A percentile compares a stretch with the other conserved stretches of the same genome.
These are phyloP conservation scores for Planoprotostelium fungivorum DNA, from an alignment of 78 protist genomes.

Conservation along the genomic window DNA sequence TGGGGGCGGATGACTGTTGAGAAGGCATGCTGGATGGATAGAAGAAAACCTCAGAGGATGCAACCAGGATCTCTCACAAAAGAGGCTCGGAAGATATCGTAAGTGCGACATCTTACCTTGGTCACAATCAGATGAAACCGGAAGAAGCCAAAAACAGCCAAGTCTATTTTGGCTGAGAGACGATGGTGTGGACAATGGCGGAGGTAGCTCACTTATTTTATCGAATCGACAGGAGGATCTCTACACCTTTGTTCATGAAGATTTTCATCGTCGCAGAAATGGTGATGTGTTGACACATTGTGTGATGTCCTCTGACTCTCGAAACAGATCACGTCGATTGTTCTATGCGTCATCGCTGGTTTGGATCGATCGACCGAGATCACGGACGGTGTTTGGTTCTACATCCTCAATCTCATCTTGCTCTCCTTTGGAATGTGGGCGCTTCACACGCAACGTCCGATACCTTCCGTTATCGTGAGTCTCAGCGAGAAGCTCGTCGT, in stretches of 20 bases:
- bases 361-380: neutral
- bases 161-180: no score
- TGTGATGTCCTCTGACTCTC: neutral
- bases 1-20: neutral
- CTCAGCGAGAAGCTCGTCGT: neutral
- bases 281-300: neutral
- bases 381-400: neutral
- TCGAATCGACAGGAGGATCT: neutral
- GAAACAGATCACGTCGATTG: neutral
- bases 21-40: neutral
- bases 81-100: neutral
- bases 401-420: neutral
- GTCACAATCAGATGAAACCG: no score
- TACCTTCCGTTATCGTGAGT: neutral
- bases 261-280: neutral
- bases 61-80: neutral
- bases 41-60: neutral
- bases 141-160: no score
- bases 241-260: neutral
- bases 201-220: no score
- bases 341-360: neutral
- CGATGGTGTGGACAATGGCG: no score
- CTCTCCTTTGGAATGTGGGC: neutral
- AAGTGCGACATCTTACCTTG: neutral
- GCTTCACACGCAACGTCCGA: neutral